Percentiles rank a stretch among this genome's conserved stretches.
phyloP scores from a whole-genome alignment of 768 basidiomycete species.

The Polyporus arcularius region DNA sequence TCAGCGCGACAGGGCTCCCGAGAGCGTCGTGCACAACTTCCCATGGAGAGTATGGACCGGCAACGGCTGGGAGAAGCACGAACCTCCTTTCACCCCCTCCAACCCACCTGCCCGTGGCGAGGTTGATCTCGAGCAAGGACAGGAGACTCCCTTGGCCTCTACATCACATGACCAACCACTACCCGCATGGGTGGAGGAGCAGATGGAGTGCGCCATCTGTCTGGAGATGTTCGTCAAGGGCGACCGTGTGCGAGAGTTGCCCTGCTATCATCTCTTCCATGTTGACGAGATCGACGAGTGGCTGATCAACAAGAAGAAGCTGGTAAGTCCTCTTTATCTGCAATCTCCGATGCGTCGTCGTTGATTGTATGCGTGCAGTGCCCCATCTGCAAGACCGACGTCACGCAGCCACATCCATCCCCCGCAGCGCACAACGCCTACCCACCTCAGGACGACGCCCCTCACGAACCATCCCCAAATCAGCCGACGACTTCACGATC shows the following conservation, averaged over 20 bases:
- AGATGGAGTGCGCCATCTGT: slow-evolving; percentile 92
- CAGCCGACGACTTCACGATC: not conserved
- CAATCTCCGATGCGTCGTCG: slow-evolving; percentile 10
- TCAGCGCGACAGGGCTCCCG: slow-evolving; percentile 80
- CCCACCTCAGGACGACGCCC: not conserved
- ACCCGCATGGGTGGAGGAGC: slow-evolving; percentile 77
- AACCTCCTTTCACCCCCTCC: slow-evolving; percentile 31
- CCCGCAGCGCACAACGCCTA: not conserved
- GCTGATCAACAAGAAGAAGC: slow-evolving; percentile 90
- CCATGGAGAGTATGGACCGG: slow-evolving; percentile 87
- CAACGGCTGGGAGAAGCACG: slow-evolving; percentile 78
- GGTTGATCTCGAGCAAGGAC: slow-evolving; percentile 24
- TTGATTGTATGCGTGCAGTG: slow-evolving; percentile 50
- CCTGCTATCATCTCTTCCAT: slow-evolving; percentile 96
- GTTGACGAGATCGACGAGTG: slow-evolving; percentile 89
- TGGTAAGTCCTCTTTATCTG: slow-evolving; percentile 53
- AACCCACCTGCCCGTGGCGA: slow-evolving; percentile 17
- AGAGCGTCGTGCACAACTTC: slow-evolving; percentile 73
- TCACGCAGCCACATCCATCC: slow-evolving; percentile 52
- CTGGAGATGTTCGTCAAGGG: slow-evolving; percentile 84
- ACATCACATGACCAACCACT: slow-evolving; percentile 31
- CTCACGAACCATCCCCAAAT: not conserved
- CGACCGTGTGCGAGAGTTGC: slow-evolving; percentile 87
- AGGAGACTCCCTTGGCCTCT: slow-evolving; percentile 19
- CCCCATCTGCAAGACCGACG: slow-evolving; percentile 90